phyloP scores from a whole-genome alignment of 345 rosid genomes.

The Camelina laxa region DNA sequence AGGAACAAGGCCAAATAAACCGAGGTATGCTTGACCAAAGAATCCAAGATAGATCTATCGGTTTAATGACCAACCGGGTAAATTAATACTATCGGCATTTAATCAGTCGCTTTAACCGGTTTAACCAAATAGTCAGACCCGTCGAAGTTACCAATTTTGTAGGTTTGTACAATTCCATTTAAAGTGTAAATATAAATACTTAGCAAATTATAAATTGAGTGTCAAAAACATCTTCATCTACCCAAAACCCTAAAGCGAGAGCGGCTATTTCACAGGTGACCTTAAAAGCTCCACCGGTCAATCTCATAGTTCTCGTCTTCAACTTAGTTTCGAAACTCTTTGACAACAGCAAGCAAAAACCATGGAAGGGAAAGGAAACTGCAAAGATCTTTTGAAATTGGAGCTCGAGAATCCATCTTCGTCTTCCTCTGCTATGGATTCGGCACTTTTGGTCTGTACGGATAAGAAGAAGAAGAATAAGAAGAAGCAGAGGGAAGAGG shows the following conservation, averaged over 20 bases:
- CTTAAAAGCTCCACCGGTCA: conserved; percentile 17
- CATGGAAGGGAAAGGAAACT: conserved; percentile 25
- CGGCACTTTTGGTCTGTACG: conserved; percentile 27
- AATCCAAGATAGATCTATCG: not conserved
- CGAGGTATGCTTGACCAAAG: not conserved
- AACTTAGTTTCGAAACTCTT: not conserved
- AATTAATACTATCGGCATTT: not conserved
- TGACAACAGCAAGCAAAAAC: not conserved
- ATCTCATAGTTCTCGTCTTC: not conserved
- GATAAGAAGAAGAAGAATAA: conserved; percentile 1
- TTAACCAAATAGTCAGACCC: not conserved
- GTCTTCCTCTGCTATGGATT: conserved; percentile 28
- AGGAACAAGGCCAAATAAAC: not conserved
- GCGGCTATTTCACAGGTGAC: conserved; percentile 32
- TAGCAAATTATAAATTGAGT: not conserved
- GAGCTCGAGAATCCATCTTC: conserved; percentile 31
- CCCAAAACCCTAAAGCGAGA: conserved; percentile 37
- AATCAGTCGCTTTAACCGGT: not conserved
- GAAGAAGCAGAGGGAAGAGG: conserved; percentile 17
- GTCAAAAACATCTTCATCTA: not conserved
- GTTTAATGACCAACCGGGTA: not conserved
- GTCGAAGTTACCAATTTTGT: not conserved
- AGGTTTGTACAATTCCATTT: conserved; percentile 1
- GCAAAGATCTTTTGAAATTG: conserved; percentile 40
- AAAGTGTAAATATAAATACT: not conserved